Evolutionary conservation across 2,329 filamentous ascomycete genomes (phyloP), one percentile per base, ranked within the genome.

Genomic region (Exophiala xenobiotica): DNA sequence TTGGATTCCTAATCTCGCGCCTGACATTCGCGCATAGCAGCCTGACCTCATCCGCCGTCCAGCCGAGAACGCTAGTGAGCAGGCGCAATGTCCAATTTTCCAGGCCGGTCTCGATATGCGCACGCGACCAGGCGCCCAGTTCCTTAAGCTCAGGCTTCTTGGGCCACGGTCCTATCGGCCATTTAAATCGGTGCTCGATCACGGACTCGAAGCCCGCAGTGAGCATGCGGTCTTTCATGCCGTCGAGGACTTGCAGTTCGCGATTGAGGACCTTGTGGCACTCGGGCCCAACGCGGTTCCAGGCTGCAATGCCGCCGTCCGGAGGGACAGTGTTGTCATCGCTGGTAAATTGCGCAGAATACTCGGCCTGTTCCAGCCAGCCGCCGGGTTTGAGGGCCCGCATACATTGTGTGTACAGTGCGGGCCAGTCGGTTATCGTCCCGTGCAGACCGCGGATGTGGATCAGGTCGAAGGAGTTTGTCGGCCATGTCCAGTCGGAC

Each of bases 401-500:
- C 38, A 62, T 61, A 42, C 63, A 58, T 37, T 56, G 53, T 7
- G 45, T 26, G 37, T 61, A 53, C 29, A 62, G 41, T 11, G 38
- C 50, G 5, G 71, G 71, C 79, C 80, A 83, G 60, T 83, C 73
- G 43, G 73, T 76, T 50, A 84, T 77, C 2, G 75, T 77, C 70
- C 78, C 75, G 12, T 78, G 76, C 1, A 78, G 77, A 46, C 79
- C 75, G 4, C 82, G 74, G 14, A 77, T 75, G 61, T 85, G 81
- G 35, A 85, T 75, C 50, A 81, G 82, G 63, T 85, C 80, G 48
- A 82, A 84, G 45, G 77, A 72, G 53, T 80, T 74, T 3, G 64
- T 59, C 61, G 4, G 76, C 54, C 80, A 75, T 12, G 81, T 64
- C 80, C 80, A 84, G 3, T 73, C 71, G 49, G 73, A 74, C 64